These are phyloP conservation scores for Lobulomyces angularis DNA, from an alignment of 192 early-diverging fungal genomes.

Conservation along the genomic window DNA sequence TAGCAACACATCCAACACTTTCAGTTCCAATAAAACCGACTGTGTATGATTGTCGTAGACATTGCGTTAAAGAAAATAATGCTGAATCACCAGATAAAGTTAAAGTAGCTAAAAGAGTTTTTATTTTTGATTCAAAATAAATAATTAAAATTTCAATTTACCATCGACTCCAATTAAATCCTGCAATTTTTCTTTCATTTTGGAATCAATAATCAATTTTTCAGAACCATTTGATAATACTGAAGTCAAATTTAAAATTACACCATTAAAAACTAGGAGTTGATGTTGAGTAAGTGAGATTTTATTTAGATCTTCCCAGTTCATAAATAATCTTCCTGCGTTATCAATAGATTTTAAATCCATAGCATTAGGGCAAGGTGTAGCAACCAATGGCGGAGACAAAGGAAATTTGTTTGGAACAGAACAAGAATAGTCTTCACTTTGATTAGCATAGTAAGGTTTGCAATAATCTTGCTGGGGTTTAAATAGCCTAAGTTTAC, in stretches of 20 bases:
- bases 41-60: slow-evolving; percentile 9
- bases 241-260: slow-evolving; percentile 31
- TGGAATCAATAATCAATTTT: too few relatives aligned
- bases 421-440: slow-evolving; percentile 9
- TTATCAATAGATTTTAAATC: slow-evolving; percentile 10
- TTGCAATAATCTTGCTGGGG: slow-evolving; percentile 8
- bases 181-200: too few relatives aligned
- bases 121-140: too few relatives aligned
- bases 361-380: slow-evolving; percentile 2
- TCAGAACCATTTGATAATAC: too few relatives aligned
- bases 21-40: slow-evolving; percentile 17
- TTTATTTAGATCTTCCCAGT: slow-evolving; percentile 22
- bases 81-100: not conserved
- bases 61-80: not conserved
- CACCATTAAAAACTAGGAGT: slow-evolving; percentile 30
- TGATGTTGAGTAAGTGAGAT: slow-evolving; percentile 8
- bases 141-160: too few relatives aligned
- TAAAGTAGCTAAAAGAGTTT: too few relatives aligned
- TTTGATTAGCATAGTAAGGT: not conserved
- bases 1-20: slow-evolving; percentile 15
- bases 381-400: slow-evolving; percentile 9
- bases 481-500: slow-evolving; percentile 19
- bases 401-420: slow-evolving; percentile 16
- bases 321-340: slow-evolving; percentile 17
- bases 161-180: too few relatives aligned